A percentile compares a stretch with the other conserved stretches of the same genome.
Conservation (phyloP, 257 asterid genomes). For the Solanum virginianum region DNA sequence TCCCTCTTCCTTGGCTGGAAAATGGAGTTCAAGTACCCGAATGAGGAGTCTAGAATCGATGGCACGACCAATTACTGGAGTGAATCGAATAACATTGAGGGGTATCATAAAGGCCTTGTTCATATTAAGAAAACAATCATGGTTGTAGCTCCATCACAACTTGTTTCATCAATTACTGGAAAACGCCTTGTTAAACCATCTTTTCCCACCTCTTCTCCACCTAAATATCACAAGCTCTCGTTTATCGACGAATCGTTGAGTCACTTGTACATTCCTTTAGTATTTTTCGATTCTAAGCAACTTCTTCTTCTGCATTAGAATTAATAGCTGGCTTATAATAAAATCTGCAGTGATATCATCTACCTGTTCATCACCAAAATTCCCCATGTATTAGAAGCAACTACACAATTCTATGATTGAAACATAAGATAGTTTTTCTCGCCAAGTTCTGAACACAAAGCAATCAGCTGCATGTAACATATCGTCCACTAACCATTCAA, state of each 20-base stretch:
- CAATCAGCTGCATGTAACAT: not conserved
- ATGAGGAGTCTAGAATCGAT: not conserved
- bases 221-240: no score
- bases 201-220: no score
- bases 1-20: not conserved
- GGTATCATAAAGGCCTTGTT: not conserved
- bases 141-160: no score
- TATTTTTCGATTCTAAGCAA: no score
- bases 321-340: constrained; percentile 65
- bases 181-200: no score
- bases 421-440: not conserved
- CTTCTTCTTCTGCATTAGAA: constrained; percentile 65
- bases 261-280: no score
- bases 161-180: no score
- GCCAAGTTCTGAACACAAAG: not conserved
- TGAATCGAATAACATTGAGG: not conserved
- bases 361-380: constrained; percentile 34
- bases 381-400: not conserved
- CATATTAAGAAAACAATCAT: no score
- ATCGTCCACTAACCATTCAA: not conserved
- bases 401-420: not conserved
- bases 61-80: not conserved
- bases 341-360: constrained; percentile 84
- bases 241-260: no score
- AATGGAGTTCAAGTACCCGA: not conserved